Base-by-base conservation (phyloP, 192 early-diverging fungal species). In the Phycomyces nitens region DNA sequence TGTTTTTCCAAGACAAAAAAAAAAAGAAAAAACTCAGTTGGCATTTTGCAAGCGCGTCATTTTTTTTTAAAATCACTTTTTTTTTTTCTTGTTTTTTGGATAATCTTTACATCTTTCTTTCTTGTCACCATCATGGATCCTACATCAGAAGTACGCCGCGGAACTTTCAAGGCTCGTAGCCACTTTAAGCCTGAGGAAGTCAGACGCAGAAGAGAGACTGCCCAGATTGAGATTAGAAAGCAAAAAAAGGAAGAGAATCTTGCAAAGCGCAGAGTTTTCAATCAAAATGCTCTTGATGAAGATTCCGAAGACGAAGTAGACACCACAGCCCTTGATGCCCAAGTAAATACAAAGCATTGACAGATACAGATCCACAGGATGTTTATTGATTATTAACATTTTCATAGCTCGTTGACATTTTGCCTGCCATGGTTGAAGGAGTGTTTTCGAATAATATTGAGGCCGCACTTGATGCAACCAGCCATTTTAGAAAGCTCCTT, bases 191-290 rank as follows among this genome's bases (percentile, higher is more conserved):
- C 87, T 44, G 97, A 99, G 21, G 94, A 97, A 69, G 69, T 95
- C 58, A 83, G 97, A 58, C 86, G 95, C 54, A 88, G 93, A 51
- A 87, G 97, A 50, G 95, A 97, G 68, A 94, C 94, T 59, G 88
- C 89, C 53, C 86, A 88, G 42, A 89, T 97, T 15, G 94, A 96
- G 80, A 88, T 99, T 74, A 84, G 97, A 60, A 92, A 93, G 74
- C 90, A 95, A 75, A 97, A 96, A 85, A 85, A 90, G 53, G 93
- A 96, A 74, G 97, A 99, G 78, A 84, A 85, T 22, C 71, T 97
- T 40, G 82, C 90, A 64, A 99, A 99, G 84, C 88, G 93, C 72
- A 82, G 96, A 57, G 96, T 96, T 77, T 77, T 95, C 52, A 82
- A 83, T 53, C 68, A 77, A 0, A 68, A 61, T 18, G 80, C 71